These are phyloP conservation scores for Ceratobasidium theobromae DNA, from an alignment of 1,284 basidiomycete species.

Conservation along the genomic window DNA sequence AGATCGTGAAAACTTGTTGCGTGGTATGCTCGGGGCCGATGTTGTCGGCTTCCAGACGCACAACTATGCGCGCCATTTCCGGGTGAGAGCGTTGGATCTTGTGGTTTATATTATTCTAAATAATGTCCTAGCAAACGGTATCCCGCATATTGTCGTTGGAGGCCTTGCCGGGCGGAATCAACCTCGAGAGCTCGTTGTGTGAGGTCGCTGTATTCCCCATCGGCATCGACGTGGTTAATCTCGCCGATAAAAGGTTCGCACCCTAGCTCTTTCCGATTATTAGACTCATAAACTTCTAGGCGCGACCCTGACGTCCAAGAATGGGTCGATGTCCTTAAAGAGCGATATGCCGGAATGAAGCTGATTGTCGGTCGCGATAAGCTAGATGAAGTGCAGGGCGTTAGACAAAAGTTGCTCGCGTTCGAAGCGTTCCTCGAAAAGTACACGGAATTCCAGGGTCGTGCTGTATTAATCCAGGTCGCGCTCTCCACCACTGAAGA, in stretches of 20 bases:
- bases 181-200: slow-evolving; percentile 62
- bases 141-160: slow-evolving; percentile 78
- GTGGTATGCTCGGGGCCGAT: slow-evolving; percentile 73
- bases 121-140: slow-evolving; percentile 62
- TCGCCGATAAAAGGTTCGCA: slow-evolving; percentile 66
- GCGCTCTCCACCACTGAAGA: slow-evolving; percentile 80
- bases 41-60: slow-evolving; percentile 84
- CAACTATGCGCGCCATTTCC: slow-evolving; percentile 74
- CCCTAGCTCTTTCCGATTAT: not conserved
- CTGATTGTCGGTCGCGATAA: slow-evolving; percentile 87
- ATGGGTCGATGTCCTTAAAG: slow-evolving; percentile 73
- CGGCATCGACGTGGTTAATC: slow-evolving; percentile 78
- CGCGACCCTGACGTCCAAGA: slow-evolving; percentile 77
- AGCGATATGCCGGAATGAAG: slow-evolving; percentile 82
- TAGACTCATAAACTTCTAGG: slow-evolving; percentile 43
- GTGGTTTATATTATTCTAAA: slow-evolving; percentile 4
- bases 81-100: slow-evolving; percentile 38
- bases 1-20: slow-evolving; percentile 53
- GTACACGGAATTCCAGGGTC: slow-evolving; percentile 71
- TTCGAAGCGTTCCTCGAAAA: slow-evolving; percentile 83
- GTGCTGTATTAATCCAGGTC: slow-evolving; percentile 83
- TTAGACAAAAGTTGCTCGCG: slow-evolving; percentile 78
- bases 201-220: slow-evolving; percentile 87
- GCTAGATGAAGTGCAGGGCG: slow-evolving; percentile 83
- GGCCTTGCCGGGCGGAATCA: slow-evolving; percentile 81